Conservation (phyloP, 768 basidiomycete species). For the Xerocomellus dryophilus region DNA sequence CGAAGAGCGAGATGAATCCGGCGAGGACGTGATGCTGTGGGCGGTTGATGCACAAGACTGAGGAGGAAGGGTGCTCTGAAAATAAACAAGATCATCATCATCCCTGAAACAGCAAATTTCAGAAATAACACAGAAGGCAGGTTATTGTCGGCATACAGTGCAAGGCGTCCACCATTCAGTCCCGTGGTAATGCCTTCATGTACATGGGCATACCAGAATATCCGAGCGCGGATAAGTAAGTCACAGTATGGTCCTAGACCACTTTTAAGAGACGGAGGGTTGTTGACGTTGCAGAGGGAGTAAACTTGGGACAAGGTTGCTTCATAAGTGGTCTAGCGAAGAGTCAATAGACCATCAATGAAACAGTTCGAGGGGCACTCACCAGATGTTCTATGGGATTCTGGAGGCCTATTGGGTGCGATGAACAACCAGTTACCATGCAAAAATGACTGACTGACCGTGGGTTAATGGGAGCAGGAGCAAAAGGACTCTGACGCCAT, state of each 20-base stretch:
- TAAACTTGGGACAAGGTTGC: conserved; percentile 79
- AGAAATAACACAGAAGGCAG: not conserved
- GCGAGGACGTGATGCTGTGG: conserved; percentile 33
- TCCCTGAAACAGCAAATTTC: conserved; percentile 41
- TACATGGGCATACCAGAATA: conserved; percentile 88
- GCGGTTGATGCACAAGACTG: conserved; percentile 31
- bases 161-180: conserved; percentile 78
- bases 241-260: conserved; percentile 57
- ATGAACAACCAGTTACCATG: conserved; percentile 7
- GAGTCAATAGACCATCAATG: conserved; percentile 3
- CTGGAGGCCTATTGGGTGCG: conserved; percentile 22
- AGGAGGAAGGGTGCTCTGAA: conserved; percentile 61
- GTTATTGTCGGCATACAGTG: conserved; percentile 54
- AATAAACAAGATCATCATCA: conserved; percentile 71
- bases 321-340: conserved; percentile 65
- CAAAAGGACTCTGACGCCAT: conserved; percentile 77
- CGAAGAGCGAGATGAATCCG: conserved; percentile 35
- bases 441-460: conserved; percentile 45
- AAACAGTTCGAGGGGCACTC: not conserved
- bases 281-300: conserved; percentile 61
- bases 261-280: conserved; percentile 43
- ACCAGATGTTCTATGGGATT: conserved; percentile 27
- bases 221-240: conserved; percentile 61
- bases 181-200: conserved; percentile 83
- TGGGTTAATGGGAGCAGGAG: conserved; percentile 81